A percentile compares a stretch with the other conserved stretches of the same genome.
phyloP scores from a whole-genome alignment of 2,329 filamentous ascomycete genomes.

The Ceratocystis destructans region DNA sequence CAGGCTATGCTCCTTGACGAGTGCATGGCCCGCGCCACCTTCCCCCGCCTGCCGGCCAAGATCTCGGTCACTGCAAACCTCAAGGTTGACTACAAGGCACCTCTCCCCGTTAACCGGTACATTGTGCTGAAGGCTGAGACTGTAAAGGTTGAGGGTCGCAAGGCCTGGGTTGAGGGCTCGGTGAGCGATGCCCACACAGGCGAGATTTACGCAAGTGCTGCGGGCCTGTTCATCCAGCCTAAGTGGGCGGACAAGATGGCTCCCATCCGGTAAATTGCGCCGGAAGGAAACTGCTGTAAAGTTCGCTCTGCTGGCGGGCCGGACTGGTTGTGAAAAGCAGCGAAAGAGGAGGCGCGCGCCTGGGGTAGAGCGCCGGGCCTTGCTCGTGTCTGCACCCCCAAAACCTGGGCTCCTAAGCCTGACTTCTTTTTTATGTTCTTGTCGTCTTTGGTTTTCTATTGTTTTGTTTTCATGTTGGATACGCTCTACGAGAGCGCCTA shows the following conservation, averaged over 20 bases:
- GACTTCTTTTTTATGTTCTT: neutral
- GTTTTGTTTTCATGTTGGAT: slow-evolving; percentile 1
- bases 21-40: slow-evolving; percentile 74
- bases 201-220: slow-evolving; percentile 15
- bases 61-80: slow-evolving; percentile 78
- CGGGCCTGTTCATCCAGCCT: slow-evolving; percentile 17
- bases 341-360: neutral
- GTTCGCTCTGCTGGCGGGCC: neutral
- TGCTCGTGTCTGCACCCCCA: neutral
- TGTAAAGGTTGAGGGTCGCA: slow-evolving; percentile 75
- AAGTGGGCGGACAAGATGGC: slow-evolving; percentile 19
- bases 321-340: neutral
- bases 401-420: neutral
- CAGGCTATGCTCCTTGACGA: slow-evolving; percentile 90
- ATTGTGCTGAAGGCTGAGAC: slow-evolving; percentile 69
- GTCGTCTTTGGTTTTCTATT: neutral
- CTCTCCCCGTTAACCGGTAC: slow-evolving; percentile 60
- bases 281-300: neutral
- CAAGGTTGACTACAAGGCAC: slow-evolving; percentile 68
- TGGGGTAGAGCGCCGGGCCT: too few species aligned
- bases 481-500: slow-evolving; percentile 7
- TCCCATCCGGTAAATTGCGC: slow-evolving; percentile 13
- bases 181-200: slow-evolving; percentile 16
- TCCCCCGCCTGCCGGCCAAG: slow-evolving; percentile 74
- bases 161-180: slow-evolving; percentile 77